phyloP scores from a whole-genome alignment of 2,329 filamentous ascomycete species.

The Diplodia intermedia region DNA sequence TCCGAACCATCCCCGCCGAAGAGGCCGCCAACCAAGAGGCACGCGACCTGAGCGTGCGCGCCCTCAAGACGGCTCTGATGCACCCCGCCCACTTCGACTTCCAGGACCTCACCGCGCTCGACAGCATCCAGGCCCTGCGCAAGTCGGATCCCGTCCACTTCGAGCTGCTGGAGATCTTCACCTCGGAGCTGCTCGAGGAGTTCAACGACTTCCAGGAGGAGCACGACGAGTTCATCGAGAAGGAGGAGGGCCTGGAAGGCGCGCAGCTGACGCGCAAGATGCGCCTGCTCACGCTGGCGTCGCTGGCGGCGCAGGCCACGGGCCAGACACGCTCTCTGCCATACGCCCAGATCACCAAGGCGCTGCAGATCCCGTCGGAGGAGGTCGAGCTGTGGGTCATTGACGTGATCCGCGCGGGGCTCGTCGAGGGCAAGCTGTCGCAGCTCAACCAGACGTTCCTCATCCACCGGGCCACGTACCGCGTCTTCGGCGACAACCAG shows the following conservation, averaged over 20 bases:
- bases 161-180: constrained; percentile 94
- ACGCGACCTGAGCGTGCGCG: constrained; percentile 66
- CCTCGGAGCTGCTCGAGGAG: constrained; percentile 91
- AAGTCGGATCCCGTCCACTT: constrained; percentile 85
- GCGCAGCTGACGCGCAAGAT: constrained; percentile 89
- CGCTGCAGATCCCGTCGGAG: constrained; percentile 79
- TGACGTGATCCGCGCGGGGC: constrained; percentile 92
- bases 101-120: constrained; percentile 72
- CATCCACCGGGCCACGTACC: constrained; percentile 94
- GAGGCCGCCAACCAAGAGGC: constrained; percentile 62
- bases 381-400: constrained; percentile 99
- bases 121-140: constrained; percentile 83
- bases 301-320: constrained; percentile 76
- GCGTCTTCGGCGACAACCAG: constrained; percentile 97
- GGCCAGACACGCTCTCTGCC: constrained; percentile 81
- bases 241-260: constrained; percentile 73
- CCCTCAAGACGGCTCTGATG: constrained; percentile 71
- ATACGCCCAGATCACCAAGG: constrained; percentile 82
- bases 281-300: constrained; percentile 90
- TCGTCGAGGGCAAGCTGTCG: constrained; percentile 95
- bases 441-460: constrained; percentile 93
- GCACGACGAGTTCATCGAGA: constrained; percentile 83
- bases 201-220: constrained; percentile 95
- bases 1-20: constrained; percentile 75
- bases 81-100: constrained; percentile 74